A percentile compares a stretch with the other conserved stretches of the same genome.
phyloP scores from a whole-genome alignment of 2,329 filamentous ascomycete genomes.

The Orbilia ellipsospora region DNA sequence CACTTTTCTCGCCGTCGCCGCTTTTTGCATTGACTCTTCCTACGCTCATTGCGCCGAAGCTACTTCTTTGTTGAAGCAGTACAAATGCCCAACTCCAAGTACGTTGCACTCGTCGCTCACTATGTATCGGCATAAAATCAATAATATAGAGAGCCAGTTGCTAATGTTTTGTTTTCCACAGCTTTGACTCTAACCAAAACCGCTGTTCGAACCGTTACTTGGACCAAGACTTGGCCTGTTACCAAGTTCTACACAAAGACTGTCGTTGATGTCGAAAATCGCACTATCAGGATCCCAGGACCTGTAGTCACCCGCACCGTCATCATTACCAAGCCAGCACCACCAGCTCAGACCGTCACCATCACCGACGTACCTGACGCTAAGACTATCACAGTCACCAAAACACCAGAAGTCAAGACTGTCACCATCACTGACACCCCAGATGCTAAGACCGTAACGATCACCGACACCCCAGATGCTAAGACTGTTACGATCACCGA shows the following conservation, averaged over 20 bases:
- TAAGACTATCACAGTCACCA: background rate
- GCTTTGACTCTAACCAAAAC: background rate
- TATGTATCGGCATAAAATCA: background rate
- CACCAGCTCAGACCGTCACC: background rate
- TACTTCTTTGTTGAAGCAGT: constrained; percentile 6
- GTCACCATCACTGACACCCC: background rate
- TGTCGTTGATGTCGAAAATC: background rate
- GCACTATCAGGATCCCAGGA: background rate
- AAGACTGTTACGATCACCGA: background rate
- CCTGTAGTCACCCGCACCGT: background rate
- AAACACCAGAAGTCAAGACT: background rate
- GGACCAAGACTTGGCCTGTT: background rate
- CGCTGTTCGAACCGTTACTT: background rate
- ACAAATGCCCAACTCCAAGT: background rate
- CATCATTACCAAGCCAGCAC: background rate
- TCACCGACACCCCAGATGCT: background rate
- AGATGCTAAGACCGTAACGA: background rate
- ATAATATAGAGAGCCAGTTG: background rate
- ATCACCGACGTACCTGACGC: background rate
- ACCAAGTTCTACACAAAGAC: background rate
- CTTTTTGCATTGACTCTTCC: background rate
- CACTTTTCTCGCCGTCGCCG: constrained; percentile 1
- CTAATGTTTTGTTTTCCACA: background rate
- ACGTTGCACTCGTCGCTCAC: background rate
- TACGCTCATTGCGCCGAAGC: background rate